Evolutionary conservation across 192 early-diverging fungal genomes (phyloP).

Genomic region (Backusella sp.): DNA sequence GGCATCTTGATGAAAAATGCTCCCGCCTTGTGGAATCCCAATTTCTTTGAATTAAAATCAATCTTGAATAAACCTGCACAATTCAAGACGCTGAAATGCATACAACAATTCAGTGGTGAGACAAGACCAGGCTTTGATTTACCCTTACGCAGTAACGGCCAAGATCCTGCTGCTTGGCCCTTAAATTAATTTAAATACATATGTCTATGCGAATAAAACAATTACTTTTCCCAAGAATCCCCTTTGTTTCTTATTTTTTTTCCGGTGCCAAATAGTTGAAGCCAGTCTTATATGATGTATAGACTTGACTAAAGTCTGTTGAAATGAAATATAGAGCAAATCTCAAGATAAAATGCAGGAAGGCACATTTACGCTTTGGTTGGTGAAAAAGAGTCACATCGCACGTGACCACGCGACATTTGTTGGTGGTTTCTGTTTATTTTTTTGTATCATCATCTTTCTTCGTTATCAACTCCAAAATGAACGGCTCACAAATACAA

Average conservation of each 20-base stretch:
- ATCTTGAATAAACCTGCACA: neutral
- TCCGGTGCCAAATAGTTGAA: too few species aligned
- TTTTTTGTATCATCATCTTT: neutral
- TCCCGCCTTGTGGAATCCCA: neutral
- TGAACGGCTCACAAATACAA: constrained; percentile 18
- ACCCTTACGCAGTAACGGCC: neutral
- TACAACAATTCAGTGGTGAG: neutral
- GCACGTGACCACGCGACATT: neutral
- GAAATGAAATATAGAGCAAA: too few species aligned
- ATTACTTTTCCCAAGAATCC: too few species aligned
- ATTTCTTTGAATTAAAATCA: neutral
- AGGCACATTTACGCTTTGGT: too few species aligned
- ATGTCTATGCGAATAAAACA: too few species aligned
- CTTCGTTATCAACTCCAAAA: neutral
- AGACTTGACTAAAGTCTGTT: too few species aligned
- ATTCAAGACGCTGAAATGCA: neutral
- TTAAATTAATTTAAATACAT: too few species aligned
- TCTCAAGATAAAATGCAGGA: too few species aligned
- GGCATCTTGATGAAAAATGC: neutral
- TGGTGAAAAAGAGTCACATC: too few species aligned
- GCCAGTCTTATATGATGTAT: too few species aligned
- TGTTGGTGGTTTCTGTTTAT: neutral
- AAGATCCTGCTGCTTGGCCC: neutral
- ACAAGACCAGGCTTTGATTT: neutral
- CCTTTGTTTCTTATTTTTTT: too few species aligned